phyloP scores from a whole-genome alignment of 148 eudicot genomes.

The Rhododendron mucronatum region DNA sequence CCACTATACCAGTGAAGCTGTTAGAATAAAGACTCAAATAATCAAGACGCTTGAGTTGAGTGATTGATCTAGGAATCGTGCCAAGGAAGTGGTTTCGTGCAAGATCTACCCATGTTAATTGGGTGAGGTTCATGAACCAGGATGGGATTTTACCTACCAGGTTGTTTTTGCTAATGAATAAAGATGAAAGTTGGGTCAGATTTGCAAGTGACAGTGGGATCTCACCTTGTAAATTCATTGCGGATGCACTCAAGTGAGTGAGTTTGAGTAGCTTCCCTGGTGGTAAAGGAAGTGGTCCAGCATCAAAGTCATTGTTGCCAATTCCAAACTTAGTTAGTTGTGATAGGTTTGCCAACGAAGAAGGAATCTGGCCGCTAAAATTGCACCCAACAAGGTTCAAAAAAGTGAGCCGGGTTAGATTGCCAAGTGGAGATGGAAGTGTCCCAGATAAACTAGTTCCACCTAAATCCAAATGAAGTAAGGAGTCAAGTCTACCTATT shows the following conservation, averaged over 20 bases:
- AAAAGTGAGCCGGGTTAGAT: background rate
- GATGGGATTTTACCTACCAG: constrained; percentile 17
- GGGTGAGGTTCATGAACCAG: constrained; percentile 15
- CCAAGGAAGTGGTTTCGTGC: constrained; percentile 15
- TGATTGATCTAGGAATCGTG: background rate
- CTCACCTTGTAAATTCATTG: background rate
- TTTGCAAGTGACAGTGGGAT: constrained; percentile 20
- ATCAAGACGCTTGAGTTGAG: constrained; percentile 1
- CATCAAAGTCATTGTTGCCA: background rate
- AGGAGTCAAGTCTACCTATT: constrained; percentile 15
- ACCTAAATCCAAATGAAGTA: background rate
- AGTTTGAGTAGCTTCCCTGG: background rate
- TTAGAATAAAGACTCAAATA: background rate
- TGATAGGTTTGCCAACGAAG: background rate
- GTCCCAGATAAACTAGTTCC: constrained; percentile 11
- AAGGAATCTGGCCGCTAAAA: background rate
- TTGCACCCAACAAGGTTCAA: background rate
- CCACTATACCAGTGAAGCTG: constrained; percentile 1
- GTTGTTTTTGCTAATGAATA: background rate
- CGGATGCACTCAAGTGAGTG: background rate
- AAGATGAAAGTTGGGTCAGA: constrained; percentile 4
- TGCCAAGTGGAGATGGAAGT: constrained; percentile 15
- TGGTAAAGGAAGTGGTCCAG: background rate
- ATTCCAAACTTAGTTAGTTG: background rate
- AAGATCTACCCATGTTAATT: background rate